A percentile compares a stretch with the other conserved stretches of the same genome.
phyloP scores from a whole-genome alignment of 2,329 filamentous ascomycete genomes.

The Nigrograna mackinnonii region DNA sequence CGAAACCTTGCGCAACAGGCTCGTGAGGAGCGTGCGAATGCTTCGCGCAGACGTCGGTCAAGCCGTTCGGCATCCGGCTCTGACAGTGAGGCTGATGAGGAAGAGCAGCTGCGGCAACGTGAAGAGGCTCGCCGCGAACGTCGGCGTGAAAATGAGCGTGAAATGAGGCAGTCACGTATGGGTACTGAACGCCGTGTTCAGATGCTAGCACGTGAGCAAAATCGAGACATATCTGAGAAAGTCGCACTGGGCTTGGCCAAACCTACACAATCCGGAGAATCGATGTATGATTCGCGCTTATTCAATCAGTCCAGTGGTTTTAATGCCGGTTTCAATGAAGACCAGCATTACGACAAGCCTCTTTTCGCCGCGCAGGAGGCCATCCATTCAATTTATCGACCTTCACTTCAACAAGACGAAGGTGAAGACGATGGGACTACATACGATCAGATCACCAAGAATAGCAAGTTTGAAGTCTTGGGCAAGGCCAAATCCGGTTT shows the following conservation, averaged over 20 bases:
- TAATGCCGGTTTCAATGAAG: constrained; percentile 91
- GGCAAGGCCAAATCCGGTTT: constrained; percentile 85
- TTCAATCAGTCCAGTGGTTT: constrained; percentile 96
- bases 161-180: constrained; percentile 93
- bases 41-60: constrained; percentile 36
- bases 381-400: constrained; percentile 90
- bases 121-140: constrained; percentile 78
- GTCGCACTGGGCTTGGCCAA: constrained; percentile 93
- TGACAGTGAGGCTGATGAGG: constrained; percentile 59
- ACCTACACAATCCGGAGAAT: constrained; percentile 86
- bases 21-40: constrained; percentile 73
- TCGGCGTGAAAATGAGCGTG: constrained; percentile 81
- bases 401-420: constrained; percentile 69
- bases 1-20: constrained; percentile 88
- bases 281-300: constrained; percentile 94
- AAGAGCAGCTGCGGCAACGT: constrained; percentile 73
- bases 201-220: constrained; percentile 91
- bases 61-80: constrained; percentile 49
- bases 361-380: constrained; percentile 95
- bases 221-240: constrained; percentile 96
- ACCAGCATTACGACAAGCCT: constrained; percentile 96
- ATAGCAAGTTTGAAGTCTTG: constrained; percentile 83
- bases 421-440: constrained; percentile 80
- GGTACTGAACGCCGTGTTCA: constrained; percentile 89
- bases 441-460: constrained; percentile 86